Evolutionary conservation across 1,139 yeast genomes (phyloP), one percentile per base, ranked within the genome.

Genomic region (Sugiyamaella japonica): DNA sequence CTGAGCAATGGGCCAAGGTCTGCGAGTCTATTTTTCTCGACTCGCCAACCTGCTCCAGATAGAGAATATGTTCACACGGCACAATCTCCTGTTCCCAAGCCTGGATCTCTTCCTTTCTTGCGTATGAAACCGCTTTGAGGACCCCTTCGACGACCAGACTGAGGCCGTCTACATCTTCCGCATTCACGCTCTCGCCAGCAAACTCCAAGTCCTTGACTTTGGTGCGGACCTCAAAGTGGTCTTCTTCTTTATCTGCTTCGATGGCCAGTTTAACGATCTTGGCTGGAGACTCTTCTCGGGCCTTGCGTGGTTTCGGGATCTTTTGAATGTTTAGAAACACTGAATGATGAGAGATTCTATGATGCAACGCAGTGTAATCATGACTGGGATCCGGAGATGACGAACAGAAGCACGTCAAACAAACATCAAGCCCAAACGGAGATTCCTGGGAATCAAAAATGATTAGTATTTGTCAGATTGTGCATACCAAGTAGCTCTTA

Each of bases 61-160:
- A 77, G 41, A 77, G 68, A 0, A 91, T 82, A 69, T 93, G 99
- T 42, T 76, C 80, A 69, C 99, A 93, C 0, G 96, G 83, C 12
- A 76, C 69, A 36, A 91, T 81, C 61, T 91, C 96, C 62, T 87
- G 86, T 66, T 89, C 95, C 99, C 99, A 93, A 2, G 96, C 85
- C 63, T 84, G 82, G 54, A 90, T 82, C 65, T 90, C 96, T 61
- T 88, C 85, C 38, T 81, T 79, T 53, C 81, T 77, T 20, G 80
- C 76, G 9, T 84, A 78, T 0, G 97, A 89, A 53, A 84, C 83
- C 1, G 95, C 81, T 4, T 69, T 70, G 53, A 89, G 62, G 4
- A 93, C 80, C 1, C 74, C 77, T 0, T 76, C 74, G 0, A 85
- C 79, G 2, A 68, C 70, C 0, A 56, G 57, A 7, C 52, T 58